Evolutionary conservation across 179 eudicot species (phyloP).

Genomic region (Beta macrorhiza): DNA sequence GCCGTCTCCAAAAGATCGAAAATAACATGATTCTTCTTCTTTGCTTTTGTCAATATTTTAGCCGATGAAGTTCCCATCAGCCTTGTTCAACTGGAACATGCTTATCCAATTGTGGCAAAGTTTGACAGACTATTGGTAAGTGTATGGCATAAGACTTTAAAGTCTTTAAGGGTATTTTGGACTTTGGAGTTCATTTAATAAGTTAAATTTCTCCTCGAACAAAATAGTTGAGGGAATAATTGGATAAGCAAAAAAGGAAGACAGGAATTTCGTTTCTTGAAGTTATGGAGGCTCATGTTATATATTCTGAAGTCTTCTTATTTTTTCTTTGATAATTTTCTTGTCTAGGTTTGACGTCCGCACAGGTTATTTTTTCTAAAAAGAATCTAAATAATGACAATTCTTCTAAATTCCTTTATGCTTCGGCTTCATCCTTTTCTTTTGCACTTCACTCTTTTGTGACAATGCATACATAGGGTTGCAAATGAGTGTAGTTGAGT

Average conservation of each 20-base stretch:
- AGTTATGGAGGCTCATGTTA: neutral
- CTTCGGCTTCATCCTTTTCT: neutral
- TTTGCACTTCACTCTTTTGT: neutral
- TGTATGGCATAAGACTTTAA: slow-evolving; percentile 9
- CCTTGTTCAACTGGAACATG: slow-evolving; percentile 51
- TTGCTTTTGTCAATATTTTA: slow-evolving; percentile 13
- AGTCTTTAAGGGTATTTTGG: neutral
- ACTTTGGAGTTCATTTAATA: neutral
- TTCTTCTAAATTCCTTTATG: neutral
- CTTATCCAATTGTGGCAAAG: slow-evolving; percentile 53
- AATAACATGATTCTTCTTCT: neutral
- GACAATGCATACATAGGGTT: neutral
- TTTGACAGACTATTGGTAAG: slow-evolving; percentile 88
- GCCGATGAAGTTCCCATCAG: slow-evolving; percentile 32
- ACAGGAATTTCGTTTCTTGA: neutral
- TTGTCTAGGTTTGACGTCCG: neutral
- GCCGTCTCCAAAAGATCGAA: neutral
- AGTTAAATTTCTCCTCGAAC: neutral
- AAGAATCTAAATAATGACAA: neutral
- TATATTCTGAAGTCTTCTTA: neutral
- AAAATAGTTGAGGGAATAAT: neutral
- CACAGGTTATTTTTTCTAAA: neutral
- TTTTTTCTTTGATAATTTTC: neutral
- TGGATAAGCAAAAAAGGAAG: neutral
- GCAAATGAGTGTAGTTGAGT: no score